Percentiles rank a stretch among this genome's conserved stretches.
Evolutionary conservation across 78 protist genomes (phyloP).

Genomic region (Planoprotostelium fungivorum): DNA sequence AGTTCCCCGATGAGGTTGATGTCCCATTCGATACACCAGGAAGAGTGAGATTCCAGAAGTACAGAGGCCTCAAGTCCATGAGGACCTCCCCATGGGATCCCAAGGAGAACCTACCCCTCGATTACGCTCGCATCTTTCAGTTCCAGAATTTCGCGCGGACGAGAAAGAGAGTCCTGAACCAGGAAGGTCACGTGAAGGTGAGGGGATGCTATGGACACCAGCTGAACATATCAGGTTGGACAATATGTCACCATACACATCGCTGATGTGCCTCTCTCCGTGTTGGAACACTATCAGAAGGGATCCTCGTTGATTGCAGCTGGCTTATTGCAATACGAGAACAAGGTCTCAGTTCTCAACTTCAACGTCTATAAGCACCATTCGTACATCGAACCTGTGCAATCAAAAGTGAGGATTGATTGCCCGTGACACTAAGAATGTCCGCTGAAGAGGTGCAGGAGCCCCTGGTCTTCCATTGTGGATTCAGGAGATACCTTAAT

Average conservation of each 20-base stretch:
- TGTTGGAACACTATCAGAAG: background rate
- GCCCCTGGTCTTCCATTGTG: conserved; percentile 48
- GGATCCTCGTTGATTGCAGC: conserved; percentile 25
- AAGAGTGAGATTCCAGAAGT: conserved; percentile 75
- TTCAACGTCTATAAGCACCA: conserved; percentile 49
- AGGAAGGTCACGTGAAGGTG: conserved; percentile 9
- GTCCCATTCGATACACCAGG: conserved; percentile 81
- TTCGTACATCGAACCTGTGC: conserved; percentile 50
- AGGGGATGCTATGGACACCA: background rate
- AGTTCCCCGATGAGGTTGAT: conserved; percentile 92
- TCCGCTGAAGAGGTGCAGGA: no score
- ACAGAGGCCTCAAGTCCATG: conserved; percentile 84
- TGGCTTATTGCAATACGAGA: conserved; percentile 85
- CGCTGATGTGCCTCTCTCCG: conserved; percentile 21
- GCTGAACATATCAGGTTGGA: conserved; percentile 12
- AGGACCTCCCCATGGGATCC: conserved; percentile 92
- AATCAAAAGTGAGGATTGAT: conserved; percentile 56
- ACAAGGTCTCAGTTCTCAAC: conserved; percentile 84
- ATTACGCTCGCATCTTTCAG: conserved; percentile 89
- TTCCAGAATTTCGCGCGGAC: conserved; percentile 75
- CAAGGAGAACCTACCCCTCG: conserved; percentile 90
- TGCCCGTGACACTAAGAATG: no score
- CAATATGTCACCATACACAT: conserved; percentile 58
- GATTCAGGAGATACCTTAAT: conserved; percentile 59
- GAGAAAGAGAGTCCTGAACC: conserved; percentile 1